Percentiles rank a stretch among this genome's conserved stretches.
Conservation (phyloP, 768 basidiomycete species). For the Tubosaeta brunneosetosa region DNA sequence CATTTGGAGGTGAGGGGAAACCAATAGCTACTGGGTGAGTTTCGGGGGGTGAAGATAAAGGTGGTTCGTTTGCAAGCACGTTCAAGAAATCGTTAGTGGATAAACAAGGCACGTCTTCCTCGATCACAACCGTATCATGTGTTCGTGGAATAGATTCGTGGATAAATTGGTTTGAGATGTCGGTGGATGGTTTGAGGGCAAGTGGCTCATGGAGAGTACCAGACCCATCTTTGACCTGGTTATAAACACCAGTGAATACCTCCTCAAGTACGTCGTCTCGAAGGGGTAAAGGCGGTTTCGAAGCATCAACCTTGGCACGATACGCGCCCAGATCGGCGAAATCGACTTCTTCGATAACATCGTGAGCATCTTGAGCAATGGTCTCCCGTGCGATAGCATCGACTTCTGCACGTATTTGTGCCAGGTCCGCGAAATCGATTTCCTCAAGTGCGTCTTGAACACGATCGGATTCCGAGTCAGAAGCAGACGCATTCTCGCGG, state of each 20-base stretch:
- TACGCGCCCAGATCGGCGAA: slow-evolving; percentile 40
- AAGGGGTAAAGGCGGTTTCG: background rate
- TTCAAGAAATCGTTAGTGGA: too few species aligned
- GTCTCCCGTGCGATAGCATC: slow-evolving; percentile 23
- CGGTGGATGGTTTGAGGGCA: slow-evolving; percentile 5
- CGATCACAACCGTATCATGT: background rate
- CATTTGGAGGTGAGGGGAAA: background rate
- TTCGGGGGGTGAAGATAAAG: background rate
- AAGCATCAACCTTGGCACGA: slow-evolving; percentile 17
- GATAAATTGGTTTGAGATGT: slow-evolving; percentile 4
- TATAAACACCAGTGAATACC: slow-evolving; percentile 36
- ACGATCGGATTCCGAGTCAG: slow-evolving; percentile 29
- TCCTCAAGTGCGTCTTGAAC: slow-evolving; percentile 43
- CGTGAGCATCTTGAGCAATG: background rate
- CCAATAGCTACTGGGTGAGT: background rate
- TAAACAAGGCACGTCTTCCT: background rate
- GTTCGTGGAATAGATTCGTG: background rate
- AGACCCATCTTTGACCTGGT: slow-evolving; percentile 3
- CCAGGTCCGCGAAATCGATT: slow-evolving; percentile 64
- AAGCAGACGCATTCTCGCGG: slow-evolving; percentile 31
- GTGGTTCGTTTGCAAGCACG: background rate
- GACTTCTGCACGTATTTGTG: slow-evolving; percentile 40
- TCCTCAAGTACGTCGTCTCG: slow-evolving; percentile 30
- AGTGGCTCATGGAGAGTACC: slow-evolving; percentile 3
- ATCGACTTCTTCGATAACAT: slow-evolving; percentile 42